Percentiles rank a stretch among this genome's conserved stretches.
phyloP scores from a whole-genome alignment of 257 asterid species.

The Sherardia arvensis region DNA sequence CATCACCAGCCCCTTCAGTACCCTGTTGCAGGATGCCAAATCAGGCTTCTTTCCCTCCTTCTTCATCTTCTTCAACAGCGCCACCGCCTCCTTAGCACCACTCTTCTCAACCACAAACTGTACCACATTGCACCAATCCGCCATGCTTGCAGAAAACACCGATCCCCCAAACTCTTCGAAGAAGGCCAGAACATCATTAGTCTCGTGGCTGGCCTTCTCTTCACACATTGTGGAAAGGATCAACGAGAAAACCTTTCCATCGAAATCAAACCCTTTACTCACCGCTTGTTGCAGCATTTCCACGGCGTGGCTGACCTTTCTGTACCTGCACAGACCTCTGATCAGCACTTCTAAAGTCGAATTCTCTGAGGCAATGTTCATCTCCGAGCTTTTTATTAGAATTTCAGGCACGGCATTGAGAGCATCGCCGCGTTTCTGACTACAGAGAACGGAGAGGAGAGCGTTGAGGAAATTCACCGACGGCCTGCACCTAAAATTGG shows the following conservation, averaged over 20 bases:
- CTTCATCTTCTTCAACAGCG: slow-evolving; percentile 46
- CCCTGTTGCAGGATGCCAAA: slow-evolving; percentile 42
- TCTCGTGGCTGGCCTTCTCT: slow-evolving; percentile 11
- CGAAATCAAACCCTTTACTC: slow-evolving; percentile 39
- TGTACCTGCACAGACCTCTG: slow-evolving; percentile 50
- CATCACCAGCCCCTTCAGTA: slow-evolving; percentile 37
- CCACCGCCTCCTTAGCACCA: slow-evolving; percentile 31
- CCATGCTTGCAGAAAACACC: slow-evolving; percentile 38
- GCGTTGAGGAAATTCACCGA: slow-evolving; percentile 42
- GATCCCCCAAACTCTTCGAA: slow-evolving; percentile 32
- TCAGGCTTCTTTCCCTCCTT: slow-evolving; percentile 31
- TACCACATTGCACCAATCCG: slow-evolving; percentile 44
- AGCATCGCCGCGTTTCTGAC: slow-evolving; percentile 19
- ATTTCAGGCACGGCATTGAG: slow-evolving; percentile 38
- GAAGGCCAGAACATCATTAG: slow-evolving; percentile 29
- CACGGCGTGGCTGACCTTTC: slow-evolving; percentile 33
- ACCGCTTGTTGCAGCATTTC: slow-evolving; percentile 41
- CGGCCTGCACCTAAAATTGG: slow-evolving; percentile 50
- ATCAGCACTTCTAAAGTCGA: slow-evolving; percentile 49
- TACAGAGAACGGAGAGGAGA: slow-evolving; percentile 44
- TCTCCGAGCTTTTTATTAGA: slow-evolving; percentile 30
- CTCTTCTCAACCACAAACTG: slow-evolving; percentile 33
- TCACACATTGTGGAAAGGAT: slow-evolving; percentile 41
- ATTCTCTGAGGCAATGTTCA: slow-evolving; percentile 51
- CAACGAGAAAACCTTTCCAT: slow-evolving; percentile 40